These are phyloP conservation scores for Solanum medicagineum DNA, from an alignment of 257 asterid genomes.

Conservation along the genomic window DNA sequence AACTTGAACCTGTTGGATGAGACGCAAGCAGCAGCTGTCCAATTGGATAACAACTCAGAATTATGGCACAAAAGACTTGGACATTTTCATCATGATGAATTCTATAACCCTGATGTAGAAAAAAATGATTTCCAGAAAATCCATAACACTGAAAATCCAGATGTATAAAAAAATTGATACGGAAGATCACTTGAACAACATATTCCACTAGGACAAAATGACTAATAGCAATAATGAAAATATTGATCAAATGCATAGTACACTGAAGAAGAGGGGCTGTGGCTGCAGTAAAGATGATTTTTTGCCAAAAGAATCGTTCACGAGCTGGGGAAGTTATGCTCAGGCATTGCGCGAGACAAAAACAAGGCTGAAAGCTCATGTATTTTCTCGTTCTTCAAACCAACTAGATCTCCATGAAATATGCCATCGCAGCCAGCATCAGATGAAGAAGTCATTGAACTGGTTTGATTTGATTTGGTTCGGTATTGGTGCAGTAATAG, in stretches of 20 bases:
- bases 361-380: constrained; percentile 15
- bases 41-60: too few relatives aligned
- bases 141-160: too few relatives aligned
- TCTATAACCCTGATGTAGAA: too few relatives aligned
- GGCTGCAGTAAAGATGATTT: constrained; percentile 19
- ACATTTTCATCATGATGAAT: too few relatives aligned
- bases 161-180: too few relatives aligned
- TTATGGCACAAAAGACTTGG: too few relatives aligned
- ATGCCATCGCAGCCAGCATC: constrained; percentile 13
- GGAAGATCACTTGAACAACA: too few relatives aligned
- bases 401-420: constrained; percentile 11
- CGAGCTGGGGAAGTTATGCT: constrained; percentile 16
- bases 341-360: constrained; percentile 12
- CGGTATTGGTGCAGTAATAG: constrained; percentile 26
- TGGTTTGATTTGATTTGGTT: constrained; percentile 33
- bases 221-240: neutral
- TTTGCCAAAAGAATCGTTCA: constrained; percentile 26
- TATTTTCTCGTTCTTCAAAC: constrained; percentile 14
- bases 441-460: constrained; percentile 15
- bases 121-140: too few relatives aligned
- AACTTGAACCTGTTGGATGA: too few relatives aligned
- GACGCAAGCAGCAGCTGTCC: too few relatives aligned
- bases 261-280: constrained; percentile 9
- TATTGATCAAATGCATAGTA: neutral
- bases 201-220: neutral